Evolutionary conservation across 2,329 filamentous ascomycete genomes (phyloP), one percentile per base, ranked within the genome.

Genomic region (Cercospora sp.): DNA sequence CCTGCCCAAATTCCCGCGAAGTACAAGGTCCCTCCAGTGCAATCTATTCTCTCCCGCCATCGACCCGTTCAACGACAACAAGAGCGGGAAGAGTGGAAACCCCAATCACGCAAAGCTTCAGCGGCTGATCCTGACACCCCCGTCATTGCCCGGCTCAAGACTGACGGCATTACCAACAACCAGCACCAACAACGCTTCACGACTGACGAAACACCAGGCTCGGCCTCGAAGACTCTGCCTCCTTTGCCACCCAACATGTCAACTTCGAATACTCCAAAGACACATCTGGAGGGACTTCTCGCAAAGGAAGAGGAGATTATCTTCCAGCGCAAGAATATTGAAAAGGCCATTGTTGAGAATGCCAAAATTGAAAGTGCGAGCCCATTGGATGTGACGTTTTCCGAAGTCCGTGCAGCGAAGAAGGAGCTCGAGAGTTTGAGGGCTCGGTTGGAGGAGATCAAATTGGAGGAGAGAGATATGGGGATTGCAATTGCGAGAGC

Each of bases 401-500:
- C 83, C 45, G 87, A 79, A 73, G 77, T 68, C 84, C 88, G 78
- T 26, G 82, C 84, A 67, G 85, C 87, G 70, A 86, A 86, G 75
- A 82, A 80, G 74, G 92, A 91, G 76, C 88, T 95, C 0, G 87
- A 89, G 71, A 84, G 82, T 23, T 82, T 94, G 62, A 85, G 86
- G 67, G 80, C 80, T 61, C 90, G 94, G 77, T 84, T 94, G 40
- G 86, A 89, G 3, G 91, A 93, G 70, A 87, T 95, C 28, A 86
- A 88, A 78, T 85, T 88, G 71, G 89, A 94, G 78, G 90, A 93
- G 79, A 90, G 94, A 75, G 91, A 95, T 65, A 80, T 94, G 51
- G 92, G 92, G 1, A 80, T 95, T 74, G 90, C 89, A 78, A 82
- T 95, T 64, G 89, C 90, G 9, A 90, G 91, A 80, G 94, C 92